Base-by-base conservation (phyloP, 106 monocot genomes). In the Allium sativum region DNA sequence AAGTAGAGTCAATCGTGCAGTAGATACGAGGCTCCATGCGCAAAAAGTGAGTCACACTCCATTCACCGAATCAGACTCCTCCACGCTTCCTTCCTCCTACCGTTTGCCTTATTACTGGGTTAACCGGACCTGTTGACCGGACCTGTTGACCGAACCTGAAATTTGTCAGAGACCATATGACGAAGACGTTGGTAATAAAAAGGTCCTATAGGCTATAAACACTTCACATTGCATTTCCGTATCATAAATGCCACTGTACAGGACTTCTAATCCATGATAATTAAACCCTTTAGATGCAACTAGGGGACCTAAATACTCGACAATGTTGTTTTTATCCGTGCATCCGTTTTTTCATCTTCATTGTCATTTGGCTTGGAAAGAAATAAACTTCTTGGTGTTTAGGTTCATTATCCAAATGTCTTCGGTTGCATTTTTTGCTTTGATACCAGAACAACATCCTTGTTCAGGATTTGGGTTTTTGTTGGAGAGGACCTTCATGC, bases 101-200 rank as follows among this genome's bases (percentile, higher is more conserved):
- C 4, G 96, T 90, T 20, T 96, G 96, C 59, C 82, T 67, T 0
- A 91, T 96, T 19, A 91, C 77, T 76, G 82, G 77, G 68, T 96
- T 91, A 16, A 88, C 71, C 21, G 59, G 3, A 19, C 96, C 96
- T 13, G n/a, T n/a, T n/a, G n/a, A n/a, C n/a, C n/a, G n/a, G n/a
- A n/a, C n/a, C n/a, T n/a, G 91, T 91, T 0, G 90, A 84, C 16
- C 51, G 22, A 4, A 90, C 95, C 96, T 96, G 96, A 70, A 82
- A 96, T 71, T 96, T 96, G 68, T 96, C 91, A 18, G 91, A 91
- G 65, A 96, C 96, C 96, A 96, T 96, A 68, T 96, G 96, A 6
- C 96, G 81, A 69, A 96, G 96, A 20, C 91, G 91, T 65, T 96
- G 96, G 68, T 96, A 96, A 69, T 96, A 96, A 60, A 96, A 90